Evolutionary conservation across 768 basidiomycete species (phyloP), one percentile per base, ranked within the genome.

Genomic region (Pleurotus platypus): DNA sequence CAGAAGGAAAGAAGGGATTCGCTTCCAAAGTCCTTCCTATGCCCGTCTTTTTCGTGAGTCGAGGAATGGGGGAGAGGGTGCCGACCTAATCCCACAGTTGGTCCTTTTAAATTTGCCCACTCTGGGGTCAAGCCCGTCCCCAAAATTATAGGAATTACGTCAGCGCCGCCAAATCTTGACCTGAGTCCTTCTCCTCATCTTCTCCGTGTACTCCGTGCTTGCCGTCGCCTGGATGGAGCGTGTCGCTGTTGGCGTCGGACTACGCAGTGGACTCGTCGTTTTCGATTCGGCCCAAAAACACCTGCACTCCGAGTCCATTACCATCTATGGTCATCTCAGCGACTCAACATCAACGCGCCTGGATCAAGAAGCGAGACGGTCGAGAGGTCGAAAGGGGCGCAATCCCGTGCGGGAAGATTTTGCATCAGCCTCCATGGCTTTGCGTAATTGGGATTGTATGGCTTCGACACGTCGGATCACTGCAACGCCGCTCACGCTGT

Each of bases 11-110:
- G 9, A 55, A 59, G 42, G 22, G 49, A 8, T 45, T n/a, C 4
- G n/a, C 24, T 15, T 40, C 24, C 57, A 57, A 26, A 50, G 27
- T 69, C 71, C 62, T 65, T 45, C 20, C 42, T 45, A 12, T 24
- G 22, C 39, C 51, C 51, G 35, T 54, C 51, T 54, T 54, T 54
- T 54, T 27, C n/a, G 51, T 40, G 39, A 40, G 35, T 18, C 12
- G 39, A 42, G 22, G 30, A 16, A 37, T 35, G 51, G 20, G 38
- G 18, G 26, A 50, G 49, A 26, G 39, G 18, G 51, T 42, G 24
- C 35, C 39, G 51, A 43, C n/a, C 35, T 38, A 18, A 42, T 40
- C 39, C 18, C 12, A 40, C 20, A 54, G 42, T n/a, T 54, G 35
- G 51, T 16, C 18, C 26, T 54, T 54, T 18, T 54, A 54, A 54